Evolutionary conservation across 768 basidiomycete genomes (phyloP).

Genomic region (Trametes maxima): DNA sequence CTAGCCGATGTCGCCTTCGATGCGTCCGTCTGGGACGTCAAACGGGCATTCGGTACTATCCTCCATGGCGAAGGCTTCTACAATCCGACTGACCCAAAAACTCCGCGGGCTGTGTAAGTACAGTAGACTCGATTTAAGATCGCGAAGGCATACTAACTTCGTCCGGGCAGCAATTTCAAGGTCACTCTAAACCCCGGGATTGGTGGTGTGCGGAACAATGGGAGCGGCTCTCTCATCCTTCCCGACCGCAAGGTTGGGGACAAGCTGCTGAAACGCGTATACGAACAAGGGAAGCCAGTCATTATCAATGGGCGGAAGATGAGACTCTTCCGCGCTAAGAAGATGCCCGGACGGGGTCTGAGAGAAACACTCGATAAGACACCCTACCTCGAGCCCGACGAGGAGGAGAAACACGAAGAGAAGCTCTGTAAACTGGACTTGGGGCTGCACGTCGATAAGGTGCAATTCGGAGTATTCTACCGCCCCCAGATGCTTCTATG

Average conservation of each 20-base stretch:
- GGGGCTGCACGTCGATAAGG: slow-evolving; percentile 54
- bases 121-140: neutral
- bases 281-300: slow-evolving; percentile 33
- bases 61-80: slow-evolving; percentile 60
- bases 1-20: slow-evolving; percentile 38
- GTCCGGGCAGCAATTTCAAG: slow-evolving; percentile 55
- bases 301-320: slow-evolving; percentile 29
- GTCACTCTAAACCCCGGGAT: slow-evolving; percentile 54
- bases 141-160: slow-evolving; percentile 29
- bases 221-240: slow-evolving; percentile 43
- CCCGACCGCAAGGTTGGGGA: slow-evolving; percentile 38
- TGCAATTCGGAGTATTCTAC: slow-evolving; percentile 71
- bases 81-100: slow-evolving; percentile 35
- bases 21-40: slow-evolving; percentile 57
- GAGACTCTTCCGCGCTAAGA: slow-evolving; percentile 19
- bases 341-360: neutral
- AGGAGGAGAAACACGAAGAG: slow-evolving; percentile 32
- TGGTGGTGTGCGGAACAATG: slow-evolving; percentile 59
- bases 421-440: slow-evolving; percentile 48
- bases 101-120: slow-evolving; percentile 27
- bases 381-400: slow-evolving; percentile 34
- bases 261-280: slow-evolving; percentile 50
- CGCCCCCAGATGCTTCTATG: slow-evolving; percentile 29
- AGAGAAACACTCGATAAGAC: slow-evolving; percentile 35
- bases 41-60: slow-evolving; percentile 52